phyloP scores from a whole-genome alignment of 176 grass and related monocot genomes.

The Oryza punctata region DNA sequence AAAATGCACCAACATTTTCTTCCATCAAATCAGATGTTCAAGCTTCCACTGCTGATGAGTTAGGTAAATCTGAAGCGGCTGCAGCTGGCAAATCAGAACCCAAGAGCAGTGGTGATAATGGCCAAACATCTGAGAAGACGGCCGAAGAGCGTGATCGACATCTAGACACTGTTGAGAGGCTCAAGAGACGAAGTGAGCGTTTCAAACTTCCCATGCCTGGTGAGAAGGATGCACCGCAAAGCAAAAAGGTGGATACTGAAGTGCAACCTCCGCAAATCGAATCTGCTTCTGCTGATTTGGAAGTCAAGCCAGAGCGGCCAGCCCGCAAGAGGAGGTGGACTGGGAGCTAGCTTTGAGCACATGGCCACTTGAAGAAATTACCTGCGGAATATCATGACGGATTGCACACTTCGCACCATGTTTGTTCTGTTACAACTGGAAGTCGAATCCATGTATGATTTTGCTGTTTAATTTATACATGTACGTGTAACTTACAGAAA shows the following conservation, averaged over 20 bases:
- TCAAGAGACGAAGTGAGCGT: conserved; percentile 92
- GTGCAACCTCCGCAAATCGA: conserved; percentile 55
- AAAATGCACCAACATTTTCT: conserved; percentile 36
- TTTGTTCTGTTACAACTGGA: conserved; percentile 33
- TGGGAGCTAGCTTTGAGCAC: conserved; percentile 37
- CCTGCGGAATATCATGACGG: conserved; percentile 25
- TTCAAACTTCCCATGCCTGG: conserved; percentile 96
- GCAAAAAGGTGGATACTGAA: conserved; percentile 69
- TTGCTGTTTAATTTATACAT: conserved; percentile 53
- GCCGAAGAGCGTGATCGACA: conserved; percentile 69
- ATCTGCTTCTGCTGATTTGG: conserved; percentile 55
- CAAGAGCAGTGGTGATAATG: conserved; percentile 51
- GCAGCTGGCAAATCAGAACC: conserved; percentile 50
- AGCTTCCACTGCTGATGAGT: conserved; percentile 34
- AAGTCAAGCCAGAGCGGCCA: conserved; percentile 84
- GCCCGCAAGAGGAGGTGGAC: conserved; percentile 97
- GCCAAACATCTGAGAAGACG: conserved; percentile 53
- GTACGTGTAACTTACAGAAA: conserved; percentile 58
- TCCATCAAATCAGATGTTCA: conserved; percentile 53
- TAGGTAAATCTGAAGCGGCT: conserved; percentile 50
- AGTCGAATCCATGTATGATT: conserved; percentile 53
- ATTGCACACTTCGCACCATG: conserved; percentile 12
- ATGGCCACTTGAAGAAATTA: conserved; percentile 5
- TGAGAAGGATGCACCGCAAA: conserved; percentile 66
- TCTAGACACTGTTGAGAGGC: conserved; percentile 88